A percentile compares a stretch with the other conserved stretches of the same genome.
Evolutionary conservation across 2,329 filamentous ascomycete species (phyloP).

Genomic region (Ophiostoma angusticollis): DNA sequence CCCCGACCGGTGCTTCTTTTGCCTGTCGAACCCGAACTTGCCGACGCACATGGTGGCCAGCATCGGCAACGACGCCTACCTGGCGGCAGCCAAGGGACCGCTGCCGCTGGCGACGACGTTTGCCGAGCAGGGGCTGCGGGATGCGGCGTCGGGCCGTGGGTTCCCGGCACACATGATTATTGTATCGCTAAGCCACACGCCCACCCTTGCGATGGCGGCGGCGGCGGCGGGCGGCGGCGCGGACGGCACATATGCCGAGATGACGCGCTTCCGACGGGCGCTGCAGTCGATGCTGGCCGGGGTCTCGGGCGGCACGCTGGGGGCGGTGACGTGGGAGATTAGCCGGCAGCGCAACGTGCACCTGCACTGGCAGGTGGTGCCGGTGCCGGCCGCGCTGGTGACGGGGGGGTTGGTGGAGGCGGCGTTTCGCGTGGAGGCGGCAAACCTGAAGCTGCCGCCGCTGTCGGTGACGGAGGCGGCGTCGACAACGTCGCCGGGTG

Average conservation of each 20-base stretch:
- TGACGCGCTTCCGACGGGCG: conserved; percentile 65
- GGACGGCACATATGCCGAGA: conserved; percentile 57
- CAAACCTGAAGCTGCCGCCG: conserved; percentile 50
- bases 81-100: conserved; percentile 87
- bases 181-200: conserved; percentile 71
- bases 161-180: conserved; percentile 86
- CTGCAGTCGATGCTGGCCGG: conserved; percentile 72
- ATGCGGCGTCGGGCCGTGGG: not conserved
- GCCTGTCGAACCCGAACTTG: conserved; percentile 73
- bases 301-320: conserved; percentile 49
- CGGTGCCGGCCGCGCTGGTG: conserved; percentile 56
- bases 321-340: conserved; percentile 86
- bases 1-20: conserved; percentile 86
- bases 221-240: conserved; percentile 44
- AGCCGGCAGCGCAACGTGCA: conserved; percentile 72
- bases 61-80: conserved; percentile 75
- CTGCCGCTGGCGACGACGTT: conserved; percentile 62
- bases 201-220: conserved; percentile 49
- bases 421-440: conserved; percentile 77
- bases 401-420: conserved; percentile 67
- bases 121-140: conserved; percentile 40
- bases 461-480: conserved; percentile 23
- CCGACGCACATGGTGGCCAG: conserved; percentile 81
- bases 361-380: conserved; percentile 86
- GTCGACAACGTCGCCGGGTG: conserved; percentile 35